These are phyloP conservation scores for Fraxinus latifolia DNA, from an alignment of 305 asterid species.

Conservation along the genomic window DNA sequence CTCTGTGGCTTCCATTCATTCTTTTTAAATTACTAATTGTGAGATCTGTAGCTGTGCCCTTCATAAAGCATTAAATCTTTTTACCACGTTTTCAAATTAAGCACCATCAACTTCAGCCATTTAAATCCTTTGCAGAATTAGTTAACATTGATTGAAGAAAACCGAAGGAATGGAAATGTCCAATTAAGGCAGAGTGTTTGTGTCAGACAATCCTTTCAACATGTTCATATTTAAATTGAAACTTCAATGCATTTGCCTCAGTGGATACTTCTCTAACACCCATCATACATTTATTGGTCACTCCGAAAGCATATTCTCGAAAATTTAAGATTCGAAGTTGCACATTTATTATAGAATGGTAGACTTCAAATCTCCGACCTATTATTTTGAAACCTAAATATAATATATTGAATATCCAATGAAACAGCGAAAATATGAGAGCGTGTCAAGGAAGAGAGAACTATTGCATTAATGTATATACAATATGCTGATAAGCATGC, in stretches of 20 bases:
- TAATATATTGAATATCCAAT: neutral
- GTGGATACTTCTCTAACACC: neutral
- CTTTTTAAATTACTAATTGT: neutral
- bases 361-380: neutral
- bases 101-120: slow-evolving; percentile 10
- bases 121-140: neutral
- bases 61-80: neutral
- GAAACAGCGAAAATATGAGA: neutral
- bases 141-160: neutral
- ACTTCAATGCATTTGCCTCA: neutral
- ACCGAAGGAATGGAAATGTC: neutral
- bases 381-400: neutral
- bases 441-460: neutral
- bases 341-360: neutral
- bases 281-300: neutral
- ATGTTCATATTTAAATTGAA: neutral
- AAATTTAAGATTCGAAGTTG: neutral
- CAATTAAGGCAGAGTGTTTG: neutral
- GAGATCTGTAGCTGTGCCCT: neutral
- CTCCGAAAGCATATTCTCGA: neutral
- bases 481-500: neutral
- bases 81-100: neutral
- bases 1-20: neutral
- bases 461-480: neutral
- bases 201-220: neutral